Evolutionary conservation across 1,284 basidiomycete genomes (phyloP), one percentile per base, ranked within the genome.

Genomic region (Naganishia cerealis): DNA sequence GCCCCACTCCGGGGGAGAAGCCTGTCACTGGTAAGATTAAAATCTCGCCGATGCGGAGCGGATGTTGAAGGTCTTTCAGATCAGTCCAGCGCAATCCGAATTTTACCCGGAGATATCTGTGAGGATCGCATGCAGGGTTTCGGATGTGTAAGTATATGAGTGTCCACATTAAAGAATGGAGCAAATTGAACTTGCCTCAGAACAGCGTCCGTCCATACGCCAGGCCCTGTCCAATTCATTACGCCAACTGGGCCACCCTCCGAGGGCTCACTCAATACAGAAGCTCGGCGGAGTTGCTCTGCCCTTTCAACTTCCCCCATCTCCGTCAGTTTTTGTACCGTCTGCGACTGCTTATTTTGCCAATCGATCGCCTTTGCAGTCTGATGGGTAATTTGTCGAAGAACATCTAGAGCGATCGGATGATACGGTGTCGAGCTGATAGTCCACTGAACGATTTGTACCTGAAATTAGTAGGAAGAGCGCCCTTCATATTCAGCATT

Each of bases 391-490:
- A 66, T 65, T 16, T 57, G 48, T 6, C 63, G 63, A 6, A 69
- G 21, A 1, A 61, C 57, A 36, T 71, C 67, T 33, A 70, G 66
- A 16, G 73, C 38, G 69, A 71, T 16, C 77, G 79, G 24, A 46
- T 69, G 67, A 39, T 42, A 29, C 13, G 67, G 67, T 1, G 67
- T 57, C 0, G 77, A 73, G 3, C 77, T 74, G 70, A 82, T 76
- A 1, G 81, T 82, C 81, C 81, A 82, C 72, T 82, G 81, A 2
- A 76, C 77, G n/a, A 82, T 77, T 71, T 81, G 80, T 16, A 82
- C 13, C 24, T 79, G 78, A 29, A 76, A 7, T 50, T 50, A 10
- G 65, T 40, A 12, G 29, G 15, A 38, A n/a, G 29, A 33, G 21
- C 33, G 36, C 39, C 2, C 33, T 15, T 12, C n/a, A 12, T 48